Evolutionary conservation across 1,284 basidiomycete species (phyloP).

Genomic region (Moniliophthora roreri): DNA sequence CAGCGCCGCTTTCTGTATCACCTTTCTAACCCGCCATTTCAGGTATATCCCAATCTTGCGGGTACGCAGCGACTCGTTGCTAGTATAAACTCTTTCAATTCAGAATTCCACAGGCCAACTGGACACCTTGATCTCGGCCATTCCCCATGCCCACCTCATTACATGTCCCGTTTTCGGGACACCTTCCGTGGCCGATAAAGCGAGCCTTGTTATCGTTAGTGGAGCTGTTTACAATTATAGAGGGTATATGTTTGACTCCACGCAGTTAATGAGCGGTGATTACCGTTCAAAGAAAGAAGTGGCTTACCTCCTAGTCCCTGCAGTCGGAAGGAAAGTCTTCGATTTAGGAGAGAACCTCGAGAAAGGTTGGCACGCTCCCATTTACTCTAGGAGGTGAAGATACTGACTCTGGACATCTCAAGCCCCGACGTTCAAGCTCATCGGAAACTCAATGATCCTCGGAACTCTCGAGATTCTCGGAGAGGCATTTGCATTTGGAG

Average conservation of each 20-base stretch:
- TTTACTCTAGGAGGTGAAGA: not conserved
- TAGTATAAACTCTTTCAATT: not conserved
- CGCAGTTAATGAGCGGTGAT: slow-evolving; percentile 72
- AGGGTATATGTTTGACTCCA: not conserved
- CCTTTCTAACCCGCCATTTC: slow-evolving; percentile 6
- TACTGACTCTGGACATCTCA: slow-evolving; percentile 1
- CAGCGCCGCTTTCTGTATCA: not conserved
- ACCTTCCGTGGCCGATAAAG: slow-evolving; percentile 65
- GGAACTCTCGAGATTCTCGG: slow-evolving; percentile 77
- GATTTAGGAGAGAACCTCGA: slow-evolving; percentile 78
- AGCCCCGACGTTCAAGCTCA: slow-evolving; percentile 80
- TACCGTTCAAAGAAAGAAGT: slow-evolving; percentile 83
- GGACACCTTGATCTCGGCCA: slow-evolving; percentile 64
- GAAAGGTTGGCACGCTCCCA: slow-evolving; percentile 48
- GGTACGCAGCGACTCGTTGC: slow-evolving; percentile 36
- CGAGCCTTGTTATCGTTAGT: slow-evolving; percentile 59
- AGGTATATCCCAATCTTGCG: slow-evolving; percentile 73
- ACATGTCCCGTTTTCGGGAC: slow-evolving; percentile 83
- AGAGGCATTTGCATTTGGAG: slow-evolving; percentile 81
- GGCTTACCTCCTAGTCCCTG: slow-evolving; percentile 74
- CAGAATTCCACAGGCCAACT: slow-evolving; percentile 63
- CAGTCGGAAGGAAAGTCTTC: slow-evolving; percentile 74
- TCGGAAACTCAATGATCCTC: slow-evolving; percentile 73
- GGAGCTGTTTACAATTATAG: not conserved
- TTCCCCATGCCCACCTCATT: slow-evolving; percentile 68